Base-by-base conservation (phyloP, 2,329 filamentous ascomycete genomes). In the Colletotrichum gigasporum region DNA sequence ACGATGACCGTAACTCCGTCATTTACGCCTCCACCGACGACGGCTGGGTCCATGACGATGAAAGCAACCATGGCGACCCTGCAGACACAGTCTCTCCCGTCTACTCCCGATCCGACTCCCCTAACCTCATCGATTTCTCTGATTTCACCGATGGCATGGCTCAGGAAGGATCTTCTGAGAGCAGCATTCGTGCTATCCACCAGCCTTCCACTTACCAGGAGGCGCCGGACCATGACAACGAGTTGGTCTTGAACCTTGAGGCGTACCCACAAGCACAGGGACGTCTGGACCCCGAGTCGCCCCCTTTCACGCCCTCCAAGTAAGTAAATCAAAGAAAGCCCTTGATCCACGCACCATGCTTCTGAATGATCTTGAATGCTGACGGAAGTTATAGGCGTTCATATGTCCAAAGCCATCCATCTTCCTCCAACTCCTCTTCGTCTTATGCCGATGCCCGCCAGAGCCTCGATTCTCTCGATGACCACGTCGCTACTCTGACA, bases 81-180 rank as follows among this genome's bases (percentile, higher is more conserved):
- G 5, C 35, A 18, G 5, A 22, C n/a, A 4, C 18, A 9, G 3
- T 9, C 41, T 24, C 8, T 9, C 10, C 30, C 9, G 6, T 9
- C 14, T 10, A 6, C 30, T 26, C 14, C 32, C 11, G 20, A 12
- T 48, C 42, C 3, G 41, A 14, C 1, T 54, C 42, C 2, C n/a
- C 48, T 14, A 51, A 44, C 4, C 57, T 62, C 20, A 65, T 65
- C 5, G 62, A 65, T 18, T 53, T 65, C n/a, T 51, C 45, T 7
- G 48, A 39, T 3, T 32, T 24, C 1, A 26, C 34, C 3, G 14
- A 30, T 11, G 41, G 24, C 45, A 14, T 9, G 32, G 26, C 14
- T n/a, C 12, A n/a, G 24, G 30, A 20, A 37, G 20, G 14, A 10
- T 20, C 47, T 37, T 24, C 16, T 3, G 30, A 18, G 47, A 51